These are phyloP conservation scores for Neurospora sp. DNA, from an alignment of 495 filamentous ascomycete genomes.

Conservation along the genomic window DNA sequence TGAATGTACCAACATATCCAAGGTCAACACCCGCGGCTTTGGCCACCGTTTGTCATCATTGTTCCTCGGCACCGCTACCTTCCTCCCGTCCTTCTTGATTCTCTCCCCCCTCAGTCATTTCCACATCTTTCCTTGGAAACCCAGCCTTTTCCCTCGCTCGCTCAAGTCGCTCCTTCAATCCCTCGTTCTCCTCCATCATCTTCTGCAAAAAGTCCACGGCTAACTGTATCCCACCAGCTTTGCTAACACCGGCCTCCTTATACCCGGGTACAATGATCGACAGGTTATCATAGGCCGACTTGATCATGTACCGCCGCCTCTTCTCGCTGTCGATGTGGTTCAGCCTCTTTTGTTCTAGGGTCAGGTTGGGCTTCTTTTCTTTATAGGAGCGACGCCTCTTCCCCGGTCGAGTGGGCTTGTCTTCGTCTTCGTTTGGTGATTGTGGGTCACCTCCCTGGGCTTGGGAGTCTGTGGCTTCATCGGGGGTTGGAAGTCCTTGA, in stretches of 20 bases:
- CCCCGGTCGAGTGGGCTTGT: not conserved
- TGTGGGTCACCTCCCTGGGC: not conserved
- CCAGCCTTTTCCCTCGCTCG: not conserved
- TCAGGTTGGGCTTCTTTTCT: slow-evolving; percentile 51
- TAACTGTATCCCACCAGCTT: slow-evolving; percentile 63
- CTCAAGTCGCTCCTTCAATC: slow-evolving; percentile 35
- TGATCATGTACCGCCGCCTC: slow-evolving; percentile 69
- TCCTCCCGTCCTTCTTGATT: not conserved
- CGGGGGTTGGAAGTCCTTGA: not conserved
- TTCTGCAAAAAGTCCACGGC: slow-evolving; percentile 66
- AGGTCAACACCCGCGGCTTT: not conserved
- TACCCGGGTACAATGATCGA: slow-evolving; percentile 61
- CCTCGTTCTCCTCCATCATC: slow-evolving; percentile 55
- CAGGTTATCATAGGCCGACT: slow-evolving; percentile 66
- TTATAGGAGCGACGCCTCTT: slow-evolving; percentile 30
- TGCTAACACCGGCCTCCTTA: slow-evolving; percentile 60
- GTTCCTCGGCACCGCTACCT: not conserved
- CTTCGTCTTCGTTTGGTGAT: not conserved
- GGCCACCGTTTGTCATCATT: not conserved
- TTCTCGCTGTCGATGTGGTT: slow-evolving; percentile 89
- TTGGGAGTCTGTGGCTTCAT: not conserved
- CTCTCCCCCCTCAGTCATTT: not conserved
- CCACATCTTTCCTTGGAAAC: not conserved
- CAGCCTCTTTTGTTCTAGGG: slow-evolving; percentile 71
- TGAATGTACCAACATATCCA: not conserved